phyloP scores from a whole-genome alignment of 345 rosid species.

The Corymbia maculata region DNA sequence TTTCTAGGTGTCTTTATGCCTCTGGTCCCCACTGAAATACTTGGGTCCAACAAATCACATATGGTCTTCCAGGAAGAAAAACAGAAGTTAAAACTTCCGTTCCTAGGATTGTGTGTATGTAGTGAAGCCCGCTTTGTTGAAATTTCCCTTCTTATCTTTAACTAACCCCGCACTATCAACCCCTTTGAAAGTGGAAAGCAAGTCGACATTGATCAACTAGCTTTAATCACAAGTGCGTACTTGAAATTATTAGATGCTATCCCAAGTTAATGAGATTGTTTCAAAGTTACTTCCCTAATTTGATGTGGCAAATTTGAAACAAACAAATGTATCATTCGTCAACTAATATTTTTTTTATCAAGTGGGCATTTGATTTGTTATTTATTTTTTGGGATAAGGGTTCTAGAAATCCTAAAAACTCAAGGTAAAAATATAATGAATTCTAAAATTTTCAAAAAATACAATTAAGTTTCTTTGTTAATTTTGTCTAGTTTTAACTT shows the following conservation, averaged over 20 bases:
- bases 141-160: background rate
- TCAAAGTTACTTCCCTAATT: background rate
- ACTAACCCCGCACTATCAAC: background rate
- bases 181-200: background rate
- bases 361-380: background rate
- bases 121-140: background rate
- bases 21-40: background rate
- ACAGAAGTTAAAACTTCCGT: background rate
- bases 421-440: rapidly evolving
- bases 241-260: background rate
- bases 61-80: background rate
- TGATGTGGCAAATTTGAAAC: too few relatives aligned
- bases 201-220: background rate
- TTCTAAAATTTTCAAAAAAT: background rate
- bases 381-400: background rate
- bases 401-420: background rate
- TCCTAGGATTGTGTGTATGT: background rate
- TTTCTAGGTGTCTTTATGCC: background rate
- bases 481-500: background rate
- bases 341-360: background rate
- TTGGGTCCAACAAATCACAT: background rate
- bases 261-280: background rate
- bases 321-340: too few relatives aligned
- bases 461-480: too few relatives aligned
- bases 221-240: background rate